phyloP scores from a whole-genome alignment of 768 basidiomycete species.

The Gymnopilus dilepis region DNA sequence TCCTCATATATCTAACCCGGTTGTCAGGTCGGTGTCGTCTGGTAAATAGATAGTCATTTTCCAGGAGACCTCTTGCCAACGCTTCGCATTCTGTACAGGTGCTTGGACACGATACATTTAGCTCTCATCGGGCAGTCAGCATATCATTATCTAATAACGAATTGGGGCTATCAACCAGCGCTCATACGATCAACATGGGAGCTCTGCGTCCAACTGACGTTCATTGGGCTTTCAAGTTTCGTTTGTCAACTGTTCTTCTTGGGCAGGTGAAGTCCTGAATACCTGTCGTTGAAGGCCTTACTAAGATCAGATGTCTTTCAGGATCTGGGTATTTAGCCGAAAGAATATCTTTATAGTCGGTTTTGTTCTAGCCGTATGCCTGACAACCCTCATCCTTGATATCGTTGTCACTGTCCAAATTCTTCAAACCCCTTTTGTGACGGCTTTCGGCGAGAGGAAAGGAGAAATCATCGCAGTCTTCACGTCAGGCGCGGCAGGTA shows the following conservation, averaged over 20 bases:
- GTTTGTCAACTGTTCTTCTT: conserved; percentile 26
- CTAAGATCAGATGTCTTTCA: neutral
- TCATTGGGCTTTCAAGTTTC: conserved; percentile 24
- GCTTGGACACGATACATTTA: conserved; percentile 22
- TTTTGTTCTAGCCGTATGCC: neutral
- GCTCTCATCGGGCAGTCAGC: conserved; percentile 18
- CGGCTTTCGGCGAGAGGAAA: neutral
- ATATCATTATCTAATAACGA: conserved; percentile 27
- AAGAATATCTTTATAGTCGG: neutral
- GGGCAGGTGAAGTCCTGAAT: neutral
- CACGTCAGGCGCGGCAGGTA: neutral
- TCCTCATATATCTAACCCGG: too few species aligned
- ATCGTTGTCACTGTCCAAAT: neutral
- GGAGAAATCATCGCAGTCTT: neutral
- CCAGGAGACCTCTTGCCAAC: too few species aligned
- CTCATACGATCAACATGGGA: conserved; percentile 18
- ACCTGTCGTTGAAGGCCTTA: too few species aligned
- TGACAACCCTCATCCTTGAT: neutral
- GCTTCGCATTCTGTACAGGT: conserved; percentile 8
- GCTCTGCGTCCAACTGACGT: conserved; percentile 21
- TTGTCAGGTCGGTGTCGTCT: too few species aligned
- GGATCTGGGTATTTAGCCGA: neutral
- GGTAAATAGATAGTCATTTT: too few species aligned
- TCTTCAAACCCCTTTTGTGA: neutral
- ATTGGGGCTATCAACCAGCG: conserved; percentile 25